Evolutionary conservation across 2,329 filamentous ascomycete species (phyloP), one percentile per base, ranked within the genome.

Genomic region (Talaromyces sp.): DNA sequence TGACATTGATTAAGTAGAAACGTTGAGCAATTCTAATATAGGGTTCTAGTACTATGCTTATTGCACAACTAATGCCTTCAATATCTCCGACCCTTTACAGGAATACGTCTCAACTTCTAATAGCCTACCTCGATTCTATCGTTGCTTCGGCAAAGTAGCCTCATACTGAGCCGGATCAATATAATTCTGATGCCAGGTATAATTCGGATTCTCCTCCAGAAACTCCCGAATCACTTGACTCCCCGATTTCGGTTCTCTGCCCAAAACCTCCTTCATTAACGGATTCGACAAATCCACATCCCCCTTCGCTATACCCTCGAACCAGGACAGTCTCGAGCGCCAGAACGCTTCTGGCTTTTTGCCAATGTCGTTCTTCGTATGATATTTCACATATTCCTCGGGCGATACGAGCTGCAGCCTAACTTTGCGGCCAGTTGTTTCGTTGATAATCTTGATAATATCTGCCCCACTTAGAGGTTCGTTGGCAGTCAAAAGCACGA

Each of bases 161-260:
- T 21, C 28, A 46, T 66, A 66, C 35, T 62, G n/a, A 55, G 46
- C 52, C 31, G 44, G 23, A 31, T 66, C 57, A 21, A 57, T 66
- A 72, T 79, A 78, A 66, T 80, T 79, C 66, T 80, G 78, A 69
- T 80, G 78, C 78, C 78, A 80, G 7, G 71, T 76, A 71, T 77
- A 80, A 44, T 78, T 67, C 28, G 66, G 67, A 46, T 73, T 69
- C 28, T 70, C 67, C 62, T 65, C 58, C 64, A 75, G 67, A 63
- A 76, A 21, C 60, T 68, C 62, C 50, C 65, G 66, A 59, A 77
- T 69, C 62, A 69, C 68, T 65, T 73, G 67, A 56, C 78, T 75
- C 35, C 80, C 77, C 39, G 68, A 72, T 46, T 76, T 75, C 0
- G 80, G 78, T 66, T 75, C 68, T 59, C 81, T 73, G 2, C 77